Evolutionary conservation across 2,329 filamentous ascomycete species (phyloP), one percentile per base, ranked within the genome.

Genomic region (Cercospora sp.): DNA sequence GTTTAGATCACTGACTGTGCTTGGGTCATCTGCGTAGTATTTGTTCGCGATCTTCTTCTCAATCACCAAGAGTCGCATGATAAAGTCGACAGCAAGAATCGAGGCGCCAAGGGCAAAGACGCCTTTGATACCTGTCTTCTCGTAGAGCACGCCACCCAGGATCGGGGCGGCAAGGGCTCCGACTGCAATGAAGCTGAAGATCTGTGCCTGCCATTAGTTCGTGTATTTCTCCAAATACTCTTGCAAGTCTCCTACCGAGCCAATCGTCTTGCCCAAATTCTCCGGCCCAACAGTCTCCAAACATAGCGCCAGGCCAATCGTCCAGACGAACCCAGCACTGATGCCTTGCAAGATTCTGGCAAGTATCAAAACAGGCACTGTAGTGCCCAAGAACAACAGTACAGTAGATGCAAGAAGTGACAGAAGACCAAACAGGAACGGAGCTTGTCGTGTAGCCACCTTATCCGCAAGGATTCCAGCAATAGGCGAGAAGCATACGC

Each of bases 251-350:
- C 79, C 75, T 71, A 86, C 82, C 57, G 84, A 84, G 13, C 88
- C 88, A 73, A 90, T 85, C 1, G 85, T 85, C 74, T 87, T 88
- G 2, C 87, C 88, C 42, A 90, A 75, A 58, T 87, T 85, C 60
- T 85, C 80, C 2, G 79, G 81, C 0, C 83, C 81, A 6, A 89
- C 87, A 0, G 87, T 87, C 73, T 89, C 87, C 5, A 87, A 78
- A 45, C 87, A 81, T 67, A 90, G 80, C 1, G 87, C 85, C 10
- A 89, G 77, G 0, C 87, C 85, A 9, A 87, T 83, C 0, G 85
- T 87, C 83, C 87, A 88, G 0, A 89, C 87, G 33, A 88, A 81
- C 0, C 85, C 86, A 6, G 82, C 85, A 65, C 84, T 86, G 20
- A 85, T 78, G 1, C 87, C 87, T 72, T 89, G 87, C 0, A 89